Evolutionary conservation across 352 stramenopile species (phyloP).

Genomic region (Phytophthora pluvialis): DNA sequence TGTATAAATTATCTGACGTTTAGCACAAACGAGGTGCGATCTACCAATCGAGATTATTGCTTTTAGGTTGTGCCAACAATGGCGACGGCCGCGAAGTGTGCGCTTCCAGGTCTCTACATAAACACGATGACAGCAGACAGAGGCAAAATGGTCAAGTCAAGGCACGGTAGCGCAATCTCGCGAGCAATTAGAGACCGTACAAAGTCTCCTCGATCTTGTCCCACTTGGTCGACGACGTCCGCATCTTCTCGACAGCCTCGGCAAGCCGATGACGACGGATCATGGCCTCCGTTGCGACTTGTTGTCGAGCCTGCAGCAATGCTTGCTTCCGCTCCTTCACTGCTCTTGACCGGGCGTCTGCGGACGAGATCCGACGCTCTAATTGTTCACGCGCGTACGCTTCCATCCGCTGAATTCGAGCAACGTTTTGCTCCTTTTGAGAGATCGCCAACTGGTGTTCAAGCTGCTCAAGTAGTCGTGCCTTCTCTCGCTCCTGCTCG

Average conservation of each 20-base stretch:
- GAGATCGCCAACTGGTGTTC: constrained; percentile 59
- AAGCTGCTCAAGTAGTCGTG: constrained; percentile 54
- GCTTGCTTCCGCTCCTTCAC: constrained; percentile 74
- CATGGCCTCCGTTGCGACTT: constrained; percentile 68
- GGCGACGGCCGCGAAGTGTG: constrained; percentile 3
- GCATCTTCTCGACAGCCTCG: constrained; percentile 72
- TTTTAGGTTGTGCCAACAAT: constrained; percentile 16
- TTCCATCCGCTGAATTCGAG: constrained; percentile 76
- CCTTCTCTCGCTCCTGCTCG: constrained; percentile 51
- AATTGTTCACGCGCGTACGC: constrained; percentile 71
- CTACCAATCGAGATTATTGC: constrained; percentile 24
- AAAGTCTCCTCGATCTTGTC: constrained; percentile 82
- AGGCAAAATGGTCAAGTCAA: constrained; percentile 19
- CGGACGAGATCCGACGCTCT: constrained; percentile 57
- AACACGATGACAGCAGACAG: constrained; percentile 10
- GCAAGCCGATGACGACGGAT: constrained; percentile 73
- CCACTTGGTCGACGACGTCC: constrained; percentile 65
- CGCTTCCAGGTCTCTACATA: constrained; percentile 24
- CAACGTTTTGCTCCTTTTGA: constrained; percentile 74
- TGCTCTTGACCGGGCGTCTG: constrained; percentile 59
- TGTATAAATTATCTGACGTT: constrained; percentile 5
- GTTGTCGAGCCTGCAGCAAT: constrained; percentile 62
- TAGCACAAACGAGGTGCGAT: neutral
- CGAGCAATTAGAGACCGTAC: constrained; percentile 51
- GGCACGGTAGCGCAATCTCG: neutral